Evolutionary conservation across 805 yeast genomes (phyloP), one percentile per base, ranked within the genome.

Genomic region (Saccharomycopsis fodiens): DNA sequence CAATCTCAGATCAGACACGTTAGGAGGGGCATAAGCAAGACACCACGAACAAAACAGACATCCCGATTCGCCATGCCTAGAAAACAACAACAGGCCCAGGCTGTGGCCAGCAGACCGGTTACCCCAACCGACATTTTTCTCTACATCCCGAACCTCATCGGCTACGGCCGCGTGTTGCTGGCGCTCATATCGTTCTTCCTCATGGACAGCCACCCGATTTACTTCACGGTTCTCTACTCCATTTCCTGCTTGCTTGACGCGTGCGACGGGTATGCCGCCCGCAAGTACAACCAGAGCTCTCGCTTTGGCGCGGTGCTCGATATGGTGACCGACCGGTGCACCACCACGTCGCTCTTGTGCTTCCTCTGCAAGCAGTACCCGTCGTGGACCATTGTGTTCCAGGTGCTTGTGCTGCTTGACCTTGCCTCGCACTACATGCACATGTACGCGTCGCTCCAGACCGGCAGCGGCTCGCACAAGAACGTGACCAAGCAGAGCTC

Each of bases 241-340:
- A 69, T 87, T 16, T 87, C 96, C 10, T 94, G 98, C 56, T 69
- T 93, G 46, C 69, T 93, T 52, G 99, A 93, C 64, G 99, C 99
- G 0, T 76, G 88, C 47, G 99, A 93, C 62, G 99, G 99, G 3
- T 79, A 82, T 45, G 95, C 96, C 47, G 99, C 99, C 3, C 74
- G 99, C 52, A 74, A 74, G 57, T 86, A 72, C 61, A 78, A 85
- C 61, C 99, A 93, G 63, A 82, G 95, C 13, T 85, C 97, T 27
- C 75, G 78, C 54, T 86, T 87, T 55, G 99, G 99, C 31, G 97
- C 98, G 16, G 95, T 94, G 17, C 73, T 93, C 56, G 99, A 93
- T 64, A 93, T 93, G 99, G 97, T 93, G 27, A 91, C 98, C 16
- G 99, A 93, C 63, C 74, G 99, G 59, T 93, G 97, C 61, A 89